Evolutionary conservation across 768 basidiomycete species (phyloP).

Genomic region (Mycena kentingensis): DNA sequence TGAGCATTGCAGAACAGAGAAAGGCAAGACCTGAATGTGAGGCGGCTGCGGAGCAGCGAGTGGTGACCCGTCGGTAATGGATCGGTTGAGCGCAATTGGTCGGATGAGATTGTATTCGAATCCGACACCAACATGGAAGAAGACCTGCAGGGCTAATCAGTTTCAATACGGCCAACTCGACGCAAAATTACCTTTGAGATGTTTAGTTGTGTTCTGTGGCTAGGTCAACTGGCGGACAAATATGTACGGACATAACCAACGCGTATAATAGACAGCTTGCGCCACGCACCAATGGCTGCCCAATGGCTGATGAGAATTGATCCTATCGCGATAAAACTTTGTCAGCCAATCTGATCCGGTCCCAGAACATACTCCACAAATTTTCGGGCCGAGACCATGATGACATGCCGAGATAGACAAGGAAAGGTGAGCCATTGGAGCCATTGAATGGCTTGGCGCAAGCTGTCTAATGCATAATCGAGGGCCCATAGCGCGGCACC

Average conservation of each 20-base stretch:
- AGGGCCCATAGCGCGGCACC: conserved; percentile 71
- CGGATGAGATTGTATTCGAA: conserved; percentile 77
- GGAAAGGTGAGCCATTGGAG: no score
- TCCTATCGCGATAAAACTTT: no score
- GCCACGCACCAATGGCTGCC: no score
- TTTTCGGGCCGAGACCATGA: no score
- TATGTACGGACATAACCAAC: conserved; percentile 7
- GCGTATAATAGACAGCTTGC: no score
- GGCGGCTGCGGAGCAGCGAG: conserved; percentile 53
- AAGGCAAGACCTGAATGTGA: conserved; percentile 47
- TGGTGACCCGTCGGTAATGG: conserved; percentile 56
- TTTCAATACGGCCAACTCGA: background rate
- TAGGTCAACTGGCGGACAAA: background rate
- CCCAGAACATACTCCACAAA: no score
- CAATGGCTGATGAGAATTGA: no score
- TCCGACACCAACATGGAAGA: conserved; percentile 68
- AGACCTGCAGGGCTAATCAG: conserved; percentile 35
- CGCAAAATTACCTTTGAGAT: conserved; percentile 33
- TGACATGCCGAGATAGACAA: no score
- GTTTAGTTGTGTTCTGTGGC: conserved; percentile 48
- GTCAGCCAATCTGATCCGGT: no score
- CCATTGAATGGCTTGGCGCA: no score
- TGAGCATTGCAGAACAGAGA: background rate
- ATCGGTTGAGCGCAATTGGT: conserved; percentile 57
- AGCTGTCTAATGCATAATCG: conserved; percentile 67